Evolutionary conservation across 192 early-diverging fungal genomes (phyloP).

Genomic region (Coemansia sp.): DNA sequence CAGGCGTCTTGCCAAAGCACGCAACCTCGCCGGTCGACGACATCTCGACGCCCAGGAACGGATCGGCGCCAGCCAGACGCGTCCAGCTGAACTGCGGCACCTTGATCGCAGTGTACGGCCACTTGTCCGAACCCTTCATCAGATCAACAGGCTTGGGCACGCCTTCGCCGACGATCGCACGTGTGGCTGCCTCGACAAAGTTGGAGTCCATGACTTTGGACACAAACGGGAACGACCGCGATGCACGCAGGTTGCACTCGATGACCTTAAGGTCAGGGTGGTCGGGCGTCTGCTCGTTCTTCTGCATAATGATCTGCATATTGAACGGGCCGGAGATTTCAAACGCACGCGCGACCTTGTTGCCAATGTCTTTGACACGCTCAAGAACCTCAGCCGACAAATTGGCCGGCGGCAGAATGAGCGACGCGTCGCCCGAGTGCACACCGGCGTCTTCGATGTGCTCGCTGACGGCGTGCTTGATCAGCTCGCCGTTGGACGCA

Average conservation of each 20-base stretch:
- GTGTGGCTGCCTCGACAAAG: slow-evolving; percentile 91
- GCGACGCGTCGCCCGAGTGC: slow-evolving; percentile 95
- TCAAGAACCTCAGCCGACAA: slow-evolving; percentile 56
- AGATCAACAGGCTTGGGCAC: slow-evolving; percentile 62
- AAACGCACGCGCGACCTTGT: slow-evolving; percentile 86
- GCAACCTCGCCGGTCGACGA: slow-evolving; percentile 97
- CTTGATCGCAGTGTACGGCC: slow-evolving; percentile 86
- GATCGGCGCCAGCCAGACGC: slow-evolving; percentile 91
- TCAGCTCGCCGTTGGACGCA: slow-evolving; percentile 76
- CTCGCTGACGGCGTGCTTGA: slow-evolving; percentile 90
- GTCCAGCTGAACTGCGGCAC: slow-evolving; percentile 97
- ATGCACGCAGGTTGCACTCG: slow-evolving; percentile 97
- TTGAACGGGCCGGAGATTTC: slow-evolving; percentile 98
- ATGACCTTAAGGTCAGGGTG: slow-evolving; percentile 84
- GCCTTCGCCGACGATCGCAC: slow-evolving; percentile 67
- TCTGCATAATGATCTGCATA: slow-evolving; percentile 90
- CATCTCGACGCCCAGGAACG: slow-evolving; percentile 98
- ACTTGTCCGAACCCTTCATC: slow-evolving; percentile 33
- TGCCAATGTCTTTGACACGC: slow-evolving; percentile 73
- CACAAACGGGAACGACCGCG: slow-evolving; percentile 97
- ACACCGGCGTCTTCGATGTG: slow-evolving; percentile 98
- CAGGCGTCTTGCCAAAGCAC: slow-evolving; percentile 89
- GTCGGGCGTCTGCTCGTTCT: slow-evolving; percentile 21
- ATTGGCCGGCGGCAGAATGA: slow-evolving; percentile 78
- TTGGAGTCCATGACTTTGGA: slow-evolving; percentile 90